phyloP scores from a whole-genome alignment of 1,284 basidiomycete species.

The Amylostereum areolatum region DNA sequence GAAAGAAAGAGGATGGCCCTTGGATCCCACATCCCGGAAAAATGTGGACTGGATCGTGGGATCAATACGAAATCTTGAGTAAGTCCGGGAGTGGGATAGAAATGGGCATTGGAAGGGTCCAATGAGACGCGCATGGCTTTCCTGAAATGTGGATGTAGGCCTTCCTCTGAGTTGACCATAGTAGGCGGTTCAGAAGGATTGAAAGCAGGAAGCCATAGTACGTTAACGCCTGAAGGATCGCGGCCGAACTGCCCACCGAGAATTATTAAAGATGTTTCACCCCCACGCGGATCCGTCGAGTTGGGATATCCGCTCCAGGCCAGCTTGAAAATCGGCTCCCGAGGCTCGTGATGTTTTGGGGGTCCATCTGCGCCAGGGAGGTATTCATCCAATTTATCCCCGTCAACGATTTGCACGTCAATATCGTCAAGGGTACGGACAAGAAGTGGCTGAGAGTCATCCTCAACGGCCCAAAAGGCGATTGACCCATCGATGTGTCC shows the following conservation, averaged over 20 bases:
- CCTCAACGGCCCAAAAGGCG: slow-evolving; percentile 81
- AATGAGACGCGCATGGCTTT: slow-evolving; percentile 64
- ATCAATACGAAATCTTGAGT: slow-evolving; percentile 79
- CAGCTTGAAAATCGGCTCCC: slow-evolving; percentile 88
- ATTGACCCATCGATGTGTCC: slow-evolving; percentile 86
- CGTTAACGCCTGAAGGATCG: slow-evolving; percentile 62
- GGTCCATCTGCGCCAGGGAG: slow-evolving; percentile 21
- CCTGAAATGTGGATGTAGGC: slow-evolving; percentile 48
- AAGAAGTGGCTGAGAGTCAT: slow-evolving; percentile 75
- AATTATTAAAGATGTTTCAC: slow-evolving; percentile 68
- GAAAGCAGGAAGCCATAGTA: slow-evolving; percentile 70
- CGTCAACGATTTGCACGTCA: slow-evolving; percentile 48
- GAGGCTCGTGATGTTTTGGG: slow-evolving; percentile 17
- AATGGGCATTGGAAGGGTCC: slow-evolving; percentile 47
- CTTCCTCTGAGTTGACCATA: slow-evolving; percentile 28
- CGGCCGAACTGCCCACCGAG: slow-evolving; percentile 66
- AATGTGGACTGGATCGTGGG: slow-evolving; percentile 70
- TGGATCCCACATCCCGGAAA: slow-evolving; percentile 66
- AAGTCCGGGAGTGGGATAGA: slow-evolving; percentile 55
- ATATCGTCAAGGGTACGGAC: slow-evolving; percentile 66
- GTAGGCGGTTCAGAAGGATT: slow-evolving; percentile 52
- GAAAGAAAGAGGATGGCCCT: slow-evolving; percentile 52
- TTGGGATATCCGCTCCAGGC: slow-evolving; percentile 78
- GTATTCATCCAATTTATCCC: slow-evolving; percentile 37
- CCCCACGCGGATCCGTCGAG: slow-evolving; percentile 54